Evolutionary conservation across 495 filamentous ascomycete genomes (phyloP), one percentile per base, ranked within the genome.

Genomic region (Penicillium maclennaniae): DNA sequence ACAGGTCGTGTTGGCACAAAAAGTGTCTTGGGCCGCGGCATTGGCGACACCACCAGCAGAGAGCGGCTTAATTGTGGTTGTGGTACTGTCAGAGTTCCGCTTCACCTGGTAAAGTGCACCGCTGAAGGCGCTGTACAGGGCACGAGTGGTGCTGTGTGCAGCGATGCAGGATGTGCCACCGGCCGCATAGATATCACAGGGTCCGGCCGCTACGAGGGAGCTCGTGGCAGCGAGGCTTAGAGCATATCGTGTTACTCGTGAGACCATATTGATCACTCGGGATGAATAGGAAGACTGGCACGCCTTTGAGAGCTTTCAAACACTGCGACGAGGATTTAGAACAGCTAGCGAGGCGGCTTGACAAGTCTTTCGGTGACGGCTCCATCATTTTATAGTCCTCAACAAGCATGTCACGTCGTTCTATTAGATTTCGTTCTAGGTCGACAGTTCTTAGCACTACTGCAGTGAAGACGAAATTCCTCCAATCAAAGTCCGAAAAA

Each of bases 121-220:
- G 17, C 15, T 66, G 60, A 69, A 84, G 49, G 66, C 59, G 47
- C 62, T 74, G 59, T 82, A 84, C 23, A 84, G 57, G 47, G 79
- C 78, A n/a, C 81, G 78, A 59, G 79, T 83, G 52, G 79, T 82
- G 66, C 79, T 79, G 67, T 83, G 80, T 3, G 80, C 80, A 4
- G 80, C 79, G 49, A 83, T 58, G 51, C 80, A 83, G 49, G 80
- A 77, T 4, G 79, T 80, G 56, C 66, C 64, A 7, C 77, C 78
- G 3, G 74, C 66, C 27, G 70, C 27, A 64, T 83, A 83, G 56
- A 83, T 70, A 48, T 83, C 80, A 51, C 80, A 83, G 23, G 80
- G 79, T 15, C 69, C 78, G 45, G 79, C 79, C 15, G 63, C 54
- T 31, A 74, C 76, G 42, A 80, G 61, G 26, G 74, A 72, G 45